Base-by-base conservation (phyloP, 192 early-diverging fungal species). In the Dispira simplex region DNA sequence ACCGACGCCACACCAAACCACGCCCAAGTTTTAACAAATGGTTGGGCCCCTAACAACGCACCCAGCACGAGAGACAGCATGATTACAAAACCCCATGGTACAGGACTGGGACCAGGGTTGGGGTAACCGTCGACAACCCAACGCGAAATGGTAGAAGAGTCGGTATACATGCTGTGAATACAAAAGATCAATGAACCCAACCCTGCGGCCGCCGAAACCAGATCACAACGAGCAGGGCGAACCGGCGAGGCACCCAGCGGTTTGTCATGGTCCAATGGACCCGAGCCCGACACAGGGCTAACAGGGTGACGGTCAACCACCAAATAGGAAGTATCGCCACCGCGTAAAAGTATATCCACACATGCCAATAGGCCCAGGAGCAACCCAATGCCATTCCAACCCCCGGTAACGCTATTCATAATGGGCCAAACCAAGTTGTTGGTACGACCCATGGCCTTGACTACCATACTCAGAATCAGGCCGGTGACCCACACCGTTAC, bases 391-490 rank as follows among this genome's bases (percentile, higher is more conserved):
- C 74, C 67, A 71, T 90, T 90, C 68, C 80, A 76, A 0, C 88
- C 88, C 53, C 88, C 88, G 66, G 81, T 88, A 18, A 46, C 69
- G 47, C 68, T 73, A 59, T 90, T 79, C 86, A 90, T 88, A 21
- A 86, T 85, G n/a, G 86, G 79, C 88, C 88, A 90, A 52, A 83
- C 83, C 1, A 87, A 86, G 72, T 90, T 90, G 74, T 86, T 83
- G 12, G 86, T 83, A 65, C 78, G 83, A 82, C 86, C 88, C 18
- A 81, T 75, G 75, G 85, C 79, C 67, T 87, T 88, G 67, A 88
- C 75, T 0, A 83, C 77, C 43, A 85, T 77, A 69, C 81, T 82
- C 18, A 81, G 66, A 20, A 90, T 60, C 51, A 90, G 74, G 28
- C 88, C 88, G 0, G 85, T 69, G 64, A 79, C 68, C 83, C 85